Conservation (phyloP, 2,329 filamentous ascomycete genomes). For the Xylariaceae sp. region DNA sequence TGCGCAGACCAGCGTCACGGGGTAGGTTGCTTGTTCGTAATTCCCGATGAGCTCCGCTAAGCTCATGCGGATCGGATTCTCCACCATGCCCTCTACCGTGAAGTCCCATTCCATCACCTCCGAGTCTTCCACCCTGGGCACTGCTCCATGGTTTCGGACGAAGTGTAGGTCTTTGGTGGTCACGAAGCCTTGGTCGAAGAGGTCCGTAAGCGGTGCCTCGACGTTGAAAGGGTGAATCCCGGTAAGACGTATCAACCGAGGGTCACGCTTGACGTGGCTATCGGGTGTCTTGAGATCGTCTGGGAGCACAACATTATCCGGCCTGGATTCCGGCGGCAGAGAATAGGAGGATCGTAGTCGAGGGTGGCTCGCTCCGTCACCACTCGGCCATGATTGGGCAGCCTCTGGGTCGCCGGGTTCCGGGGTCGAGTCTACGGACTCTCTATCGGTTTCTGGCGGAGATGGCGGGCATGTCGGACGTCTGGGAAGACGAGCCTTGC, state of each 20-base stretch:
- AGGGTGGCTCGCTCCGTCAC: slow-evolving; percentile 15
- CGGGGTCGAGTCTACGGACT: slow-evolving; percentile 33
- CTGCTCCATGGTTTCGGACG: slow-evolving; percentile 82
- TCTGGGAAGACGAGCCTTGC: slow-evolving; percentile 1
- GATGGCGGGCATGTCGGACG: slow-evolving; percentile 32
- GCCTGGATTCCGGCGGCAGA: slow-evolving; percentile 60
- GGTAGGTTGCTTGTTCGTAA: slow-evolving; percentile 78
- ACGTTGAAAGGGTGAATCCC: slow-evolving; percentile 89
- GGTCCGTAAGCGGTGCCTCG: slow-evolving; percentile 71
- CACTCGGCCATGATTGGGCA: slow-evolving; percentile 9
- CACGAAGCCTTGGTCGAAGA: slow-evolving; percentile 77
- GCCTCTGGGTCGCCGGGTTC: slow-evolving; percentile 23
- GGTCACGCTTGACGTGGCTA: slow-evolving; percentile 71
- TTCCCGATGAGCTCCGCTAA: slow-evolving; percentile 66
- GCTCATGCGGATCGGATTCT: slow-evolving; percentile 66
- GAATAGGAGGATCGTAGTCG: slow-evolving; percentile 42
- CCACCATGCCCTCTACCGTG: slow-evolving; percentile 75
- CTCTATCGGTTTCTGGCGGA: slow-evolving; percentile 36
- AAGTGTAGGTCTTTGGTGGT: slow-evolving; percentile 87
- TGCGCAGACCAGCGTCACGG: slow-evolving; percentile 84
- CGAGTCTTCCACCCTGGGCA: slow-evolving; percentile 68
- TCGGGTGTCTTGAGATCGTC: slow-evolving; percentile 81
- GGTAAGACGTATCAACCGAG: slow-evolving; percentile 77
- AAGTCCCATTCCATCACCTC: slow-evolving; percentile 77
- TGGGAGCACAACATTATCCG: slow-evolving; percentile 57